Percentiles rank a stretch among this genome's conserved stretches.
Conservation (phyloP, 345 rosid genomes). For the Xanthoceras sorbifolium region DNA sequence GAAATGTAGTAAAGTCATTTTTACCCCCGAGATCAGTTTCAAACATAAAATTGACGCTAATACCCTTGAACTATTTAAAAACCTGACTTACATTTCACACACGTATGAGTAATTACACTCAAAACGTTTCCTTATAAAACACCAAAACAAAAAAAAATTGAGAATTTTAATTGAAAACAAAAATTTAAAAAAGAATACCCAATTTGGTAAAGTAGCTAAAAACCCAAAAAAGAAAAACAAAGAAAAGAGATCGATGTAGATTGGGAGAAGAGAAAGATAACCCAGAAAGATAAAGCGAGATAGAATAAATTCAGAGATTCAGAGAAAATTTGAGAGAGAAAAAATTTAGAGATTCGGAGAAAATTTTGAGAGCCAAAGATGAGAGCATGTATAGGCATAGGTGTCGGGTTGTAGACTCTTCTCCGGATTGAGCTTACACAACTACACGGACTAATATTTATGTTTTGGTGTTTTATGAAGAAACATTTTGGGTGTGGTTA, state of each 20-base stretch:
- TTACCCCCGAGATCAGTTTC: too few species aligned
- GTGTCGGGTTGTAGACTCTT: conserved; percentile 34
- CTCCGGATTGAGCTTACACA: neutral
- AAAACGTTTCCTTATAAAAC: too few species aligned
- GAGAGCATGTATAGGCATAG: conserved; percentile 38
- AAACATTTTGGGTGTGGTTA: neutral
- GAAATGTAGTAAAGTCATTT: too few species aligned
- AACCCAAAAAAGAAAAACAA: too few species aligned
- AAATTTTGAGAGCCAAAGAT: conserved; percentile 10
- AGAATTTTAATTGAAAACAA: neutral
- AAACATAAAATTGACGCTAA: too few species aligned
- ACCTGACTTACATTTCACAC: too few species aligned
- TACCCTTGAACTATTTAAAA: too few species aligned
- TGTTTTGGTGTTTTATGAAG: neutral
- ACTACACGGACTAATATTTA: neutral
- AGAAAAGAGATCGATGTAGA: neutral
- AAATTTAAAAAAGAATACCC: neutral
- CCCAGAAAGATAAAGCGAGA: conserved; percentile 16
- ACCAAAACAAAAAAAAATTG: too few species aligned
- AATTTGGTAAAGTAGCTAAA: neutral
- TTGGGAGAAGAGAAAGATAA: neutral
- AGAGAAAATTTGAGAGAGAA: too few species aligned
- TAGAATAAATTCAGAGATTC: too few species aligned
- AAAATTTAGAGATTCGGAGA: neutral
- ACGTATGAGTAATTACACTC: too few species aligned